A percentile compares a stretch with the other conserved stretches of the same genome.
These are phyloP conservation scores for Nepenthes alata DNA, from an alignment of 179 eudicot genomes.

Conservation along the genomic window DNA sequence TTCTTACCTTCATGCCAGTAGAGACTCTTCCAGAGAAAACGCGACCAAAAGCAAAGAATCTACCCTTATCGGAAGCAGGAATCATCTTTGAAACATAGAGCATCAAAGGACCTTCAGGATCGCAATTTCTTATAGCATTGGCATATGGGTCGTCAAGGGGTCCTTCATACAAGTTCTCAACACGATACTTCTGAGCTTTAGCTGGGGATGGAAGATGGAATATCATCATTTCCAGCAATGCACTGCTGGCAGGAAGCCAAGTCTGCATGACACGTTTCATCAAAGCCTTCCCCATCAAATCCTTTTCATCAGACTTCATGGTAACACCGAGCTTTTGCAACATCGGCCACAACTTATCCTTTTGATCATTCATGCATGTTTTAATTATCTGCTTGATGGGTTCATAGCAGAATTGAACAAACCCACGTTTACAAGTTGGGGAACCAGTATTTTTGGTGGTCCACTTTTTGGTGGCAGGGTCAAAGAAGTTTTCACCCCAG, in stretches of 20 bases:
- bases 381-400: constrained; percentile 3
- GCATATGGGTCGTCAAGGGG: constrained; percentile 2
- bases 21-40: background rate
- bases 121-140: constrained; percentile 1
- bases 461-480: constrained; percentile 2
- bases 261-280: constrained; percentile 4
- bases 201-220: background rate
- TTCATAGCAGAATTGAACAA: constrained; percentile 3
- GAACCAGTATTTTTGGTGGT: background rate
- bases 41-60: constrained; percentile 3
- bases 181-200: constrained; percentile 1
- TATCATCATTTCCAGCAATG: constrained; percentile 1
- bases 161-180: constrained; percentile 1
- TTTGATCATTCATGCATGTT: background rate
- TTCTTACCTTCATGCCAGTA: constrained; percentile 2
- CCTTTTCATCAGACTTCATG: background rate
- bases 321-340: constrained; percentile 5
- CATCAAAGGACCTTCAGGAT: constrained; percentile 1
- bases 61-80: constrained; percentile 3
- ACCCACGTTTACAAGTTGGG: background rate
- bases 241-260: constrained; percentile 4
- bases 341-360: constrained; percentile 2
- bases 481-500: constrained; percentile 2
- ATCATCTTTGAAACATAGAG: constrained; percentile 3
- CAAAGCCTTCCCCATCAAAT: constrained; percentile 2